Conservation (phyloP, 768 basidiomycete genomes). For the Leccinum uliginosum region DNA sequence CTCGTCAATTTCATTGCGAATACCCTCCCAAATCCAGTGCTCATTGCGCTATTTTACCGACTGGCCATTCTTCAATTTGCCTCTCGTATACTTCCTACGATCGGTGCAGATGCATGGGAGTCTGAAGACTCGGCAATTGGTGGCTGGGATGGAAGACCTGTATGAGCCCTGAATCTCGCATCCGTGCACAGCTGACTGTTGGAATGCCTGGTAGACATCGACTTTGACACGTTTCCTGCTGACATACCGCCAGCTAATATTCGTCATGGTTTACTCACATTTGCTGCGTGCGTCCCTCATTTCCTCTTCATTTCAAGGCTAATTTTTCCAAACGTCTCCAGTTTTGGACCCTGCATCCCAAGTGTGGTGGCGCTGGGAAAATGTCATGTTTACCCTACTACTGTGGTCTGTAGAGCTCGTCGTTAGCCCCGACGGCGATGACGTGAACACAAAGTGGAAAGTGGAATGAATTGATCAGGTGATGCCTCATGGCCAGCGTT, state of each 20-base stretch:
- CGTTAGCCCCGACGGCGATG: slow-evolving; percentile 74
- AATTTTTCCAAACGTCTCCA: slow-evolving; percentile 24
- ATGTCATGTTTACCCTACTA: slow-evolving; percentile 79
- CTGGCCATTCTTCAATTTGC: slow-evolving; percentile 78
- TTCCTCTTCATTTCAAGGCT: background rate
- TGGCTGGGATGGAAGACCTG: slow-evolving; percentile 70
- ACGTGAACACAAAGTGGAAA: slow-evolving; percentile 68
- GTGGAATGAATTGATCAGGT: slow-evolving; percentile 42
- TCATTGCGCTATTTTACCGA: slow-evolving; percentile 76
- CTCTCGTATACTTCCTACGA: slow-evolving; percentile 78
- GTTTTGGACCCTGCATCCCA: slow-evolving; percentile 88
- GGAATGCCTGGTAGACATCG: slow-evolving; percentile 52
- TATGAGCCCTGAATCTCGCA: slow-evolving; percentile 26
- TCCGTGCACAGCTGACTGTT: slow-evolving; percentile 8
- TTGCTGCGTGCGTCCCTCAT: slow-evolving; percentile 57
- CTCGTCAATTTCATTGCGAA: slow-evolving; percentile 78
- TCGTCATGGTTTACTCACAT: slow-evolving; percentile 85
- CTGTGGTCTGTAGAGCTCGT: slow-evolving; percentile 81
- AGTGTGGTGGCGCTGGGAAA: slow-evolving; percentile 92
- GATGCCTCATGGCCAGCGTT: slow-evolving; percentile 6
- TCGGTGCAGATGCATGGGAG: slow-evolving; percentile 79
- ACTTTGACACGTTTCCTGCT: slow-evolving; percentile 68
- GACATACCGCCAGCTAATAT: slow-evolving; percentile 80
- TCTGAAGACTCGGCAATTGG: slow-evolving; percentile 57
- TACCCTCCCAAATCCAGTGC: slow-evolving; percentile 80